Base-by-base conservation (phyloP, 163 green algal genomes). In the Chlorella variabilis region DNA sequence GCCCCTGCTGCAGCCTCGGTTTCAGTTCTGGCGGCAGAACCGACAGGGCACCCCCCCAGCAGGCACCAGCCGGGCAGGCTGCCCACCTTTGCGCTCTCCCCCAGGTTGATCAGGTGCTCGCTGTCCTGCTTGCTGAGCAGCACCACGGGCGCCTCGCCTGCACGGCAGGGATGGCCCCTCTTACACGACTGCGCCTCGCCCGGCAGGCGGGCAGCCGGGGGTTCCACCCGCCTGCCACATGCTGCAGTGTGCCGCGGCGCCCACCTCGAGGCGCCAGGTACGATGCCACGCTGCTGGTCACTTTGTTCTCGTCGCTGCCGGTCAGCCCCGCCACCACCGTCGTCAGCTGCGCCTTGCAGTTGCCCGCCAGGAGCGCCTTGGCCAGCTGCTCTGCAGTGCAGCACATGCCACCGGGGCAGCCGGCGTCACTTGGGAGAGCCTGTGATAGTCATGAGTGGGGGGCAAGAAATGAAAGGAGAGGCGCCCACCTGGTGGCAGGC, bases 311-410 rank as follows among this genome's bases (percentile, higher is more conserved):
- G 1, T 66, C 79, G 1, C 36, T 21, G 0, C 27, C 59, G 0
- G 41, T 45, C 31, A 45, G n/a, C 5, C 75, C 75, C 18, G 75
- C 75, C 11, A 31, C 21, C 8, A 78, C 59, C 2, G 81, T 86
- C 1, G 74, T 86, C 25, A 86, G 81, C 74, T 86, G 81, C 11
- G 36, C 75, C 29, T 66, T 31, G 20, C 3, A 15, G n/a, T 78
- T 86, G 54, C 74, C 74, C 17, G 56, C 51, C 31, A 86, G 74
- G 39, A 82, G 41, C 13, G 74, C 66, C 67, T 86, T 85, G 71
- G 71, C 80, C 38, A 74, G 42, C 51, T 81, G 48, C n/a, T 56
- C 71, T 2, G 45, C 42, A n/a, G n/a, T n/a, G n/a, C n/a, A n/a
- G n/a, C n/a, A n/a, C n/a, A n/a, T n/a, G n/a, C n/a, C n/a, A n/a